Evolutionary conservation across 257 asterid species (phyloP), one percentile per base, ranked within the genome.

Genomic region (Przewalskia tangutica): DNA sequence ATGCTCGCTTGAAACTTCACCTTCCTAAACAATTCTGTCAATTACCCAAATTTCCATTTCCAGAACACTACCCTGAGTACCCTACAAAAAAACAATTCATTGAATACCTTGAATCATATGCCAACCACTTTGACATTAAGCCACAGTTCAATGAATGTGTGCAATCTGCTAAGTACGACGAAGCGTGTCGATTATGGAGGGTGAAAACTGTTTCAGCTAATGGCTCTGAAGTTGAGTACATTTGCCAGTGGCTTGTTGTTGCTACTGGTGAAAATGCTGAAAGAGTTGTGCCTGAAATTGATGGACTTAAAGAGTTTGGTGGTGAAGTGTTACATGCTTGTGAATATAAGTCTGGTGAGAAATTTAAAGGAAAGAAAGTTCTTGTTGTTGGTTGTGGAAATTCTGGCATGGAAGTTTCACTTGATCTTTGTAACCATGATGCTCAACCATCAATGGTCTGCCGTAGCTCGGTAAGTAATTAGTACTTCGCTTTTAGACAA

Each of bases 221-320:
- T 32, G 82, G 79, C 20, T 13, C 38, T 5, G 90, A 88, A 84
- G 88, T 88, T 27, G 91, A 90, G 89, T 92, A 91, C 58, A 83
- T 89, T 55, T 90, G 94, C 83, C 95, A 88, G 88, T 87, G 85
- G 88, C 89, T 92, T 1, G 92, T 92, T 8, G 95, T 92, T 53
- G 97, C 97, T 56, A 89, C 95, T 5, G 95, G 95, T 5, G 95
- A 92, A 40, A 91, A 91, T 60, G 92, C 97, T 1, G 97, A 89
- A 75, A 67, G 84, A 0, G 88, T 90, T 11, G 81, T 90, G 65
- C 97, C 97, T 71, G 94, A 91, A 23, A 89, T 92, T 9, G 80
- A 67, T 0, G 84, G 84, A n/a, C 4, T 79, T 16, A 32, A 42
- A 36, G 18, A 77, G 12, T 77, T 83, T 23, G 71, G 27, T 12